Evolutionary conservation across 2,329 filamentous ascomycete species (phyloP).

Genomic region (Colletotrichum incanum): DNA sequence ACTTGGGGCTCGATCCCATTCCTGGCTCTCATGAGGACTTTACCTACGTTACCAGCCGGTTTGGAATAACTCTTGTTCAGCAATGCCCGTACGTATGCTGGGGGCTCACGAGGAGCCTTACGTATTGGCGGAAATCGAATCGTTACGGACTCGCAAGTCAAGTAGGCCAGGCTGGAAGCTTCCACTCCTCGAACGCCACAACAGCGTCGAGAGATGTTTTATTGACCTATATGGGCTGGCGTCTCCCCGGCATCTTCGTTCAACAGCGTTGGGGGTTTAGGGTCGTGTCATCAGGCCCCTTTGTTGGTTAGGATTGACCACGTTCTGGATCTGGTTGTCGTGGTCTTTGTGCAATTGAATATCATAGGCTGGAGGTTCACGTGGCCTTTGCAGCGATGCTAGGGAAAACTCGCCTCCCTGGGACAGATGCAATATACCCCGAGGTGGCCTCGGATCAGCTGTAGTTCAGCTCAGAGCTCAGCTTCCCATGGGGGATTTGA

Average conservation of each 20-base stretch:
- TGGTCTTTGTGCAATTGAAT: not conserved
- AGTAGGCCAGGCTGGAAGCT: not conserved
- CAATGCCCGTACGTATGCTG: not conserved
- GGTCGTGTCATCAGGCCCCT: too few species aligned
- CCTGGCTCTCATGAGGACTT: not conserved
- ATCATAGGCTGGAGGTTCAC: not conserved
- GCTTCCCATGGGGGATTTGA: too few species aligned
- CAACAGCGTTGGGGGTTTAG: not conserved
- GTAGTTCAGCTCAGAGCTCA: not conserved
- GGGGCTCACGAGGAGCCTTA: not conserved
- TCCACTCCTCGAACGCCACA: not conserved
- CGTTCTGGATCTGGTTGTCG: not conserved
- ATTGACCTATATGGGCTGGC: not conserved
- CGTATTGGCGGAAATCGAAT: not conserved
- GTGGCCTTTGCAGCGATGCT: not conserved
- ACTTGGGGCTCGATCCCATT: not conserved
- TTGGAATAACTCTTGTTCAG: not conserved
- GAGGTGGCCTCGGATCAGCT: not conserved
- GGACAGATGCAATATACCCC: not conserved
- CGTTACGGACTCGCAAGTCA: not conserved
- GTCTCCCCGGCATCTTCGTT: not conserved
- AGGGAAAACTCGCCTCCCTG: not conserved
- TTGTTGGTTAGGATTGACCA: not conserved
- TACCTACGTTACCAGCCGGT: not conserved
- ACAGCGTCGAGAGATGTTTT: not conserved